Evolutionary conservation across 495 filamentous ascomycete species (phyloP), one percentile per base, ranked within the genome.

Genomic region (Penicillium manginii): DNA sequence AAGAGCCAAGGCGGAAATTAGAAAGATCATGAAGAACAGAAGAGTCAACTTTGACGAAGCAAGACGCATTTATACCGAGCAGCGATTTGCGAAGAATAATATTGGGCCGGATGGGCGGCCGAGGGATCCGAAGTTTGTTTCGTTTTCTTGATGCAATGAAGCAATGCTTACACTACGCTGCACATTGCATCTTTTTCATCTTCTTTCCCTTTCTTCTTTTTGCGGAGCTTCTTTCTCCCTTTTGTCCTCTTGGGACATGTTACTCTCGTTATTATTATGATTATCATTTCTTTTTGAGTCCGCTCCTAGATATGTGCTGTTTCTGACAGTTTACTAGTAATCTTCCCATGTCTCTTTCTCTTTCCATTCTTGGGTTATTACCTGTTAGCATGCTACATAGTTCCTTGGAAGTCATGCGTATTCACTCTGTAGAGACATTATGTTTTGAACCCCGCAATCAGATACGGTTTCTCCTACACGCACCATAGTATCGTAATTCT

Each of bases 51-150:
- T 98, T 69, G 94, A 98, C 76, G 92, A 98, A 78, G 94, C 94
- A 23, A 81, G 94, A 57, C 78, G 89, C 50, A 81, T 93, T 19
- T 93, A 88, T 65, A 93, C 89, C 65, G 87, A 96, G 78, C 84
- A 91, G 59, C 80, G 88, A 59, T 94, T 98, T 66, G 83, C 82
- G 63, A 91, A 86, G 68, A 91, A 96, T 65, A 88, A 89, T 54
- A 97, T 98, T 67, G 92, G 86, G 11, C 79, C 87, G 15, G 96
- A 98, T 73, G 94, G 96, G 33, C 75, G 85, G 66, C 94, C 94
- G 50, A 85, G 86, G 70, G 94, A 97, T 81, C 91, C 92, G 55
- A 97, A 96, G 79, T 96, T 96, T 69, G 91, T 97, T 11, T 93
- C 89, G 54, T 97, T 97, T 73, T 94, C 91, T 23, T 96, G 65